phyloP scores from a whole-genome alignment of 129 eudicot species.

The Artemisia argyi region DNA sequence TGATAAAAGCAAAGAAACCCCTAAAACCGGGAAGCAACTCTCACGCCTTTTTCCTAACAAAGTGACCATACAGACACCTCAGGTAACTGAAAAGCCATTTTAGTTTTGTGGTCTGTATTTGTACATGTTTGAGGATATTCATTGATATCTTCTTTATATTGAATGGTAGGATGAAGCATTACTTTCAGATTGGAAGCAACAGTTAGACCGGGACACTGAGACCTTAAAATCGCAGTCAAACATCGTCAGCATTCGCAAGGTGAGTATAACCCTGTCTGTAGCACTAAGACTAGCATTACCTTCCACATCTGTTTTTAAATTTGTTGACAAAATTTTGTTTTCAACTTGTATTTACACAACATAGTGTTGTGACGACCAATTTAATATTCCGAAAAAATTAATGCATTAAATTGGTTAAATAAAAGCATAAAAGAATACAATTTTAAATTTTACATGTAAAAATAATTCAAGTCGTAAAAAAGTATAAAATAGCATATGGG shows the following conservation, averaged over 20 bases:
- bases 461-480: too few relatives aligned
- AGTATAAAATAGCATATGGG: too few relatives aligned
- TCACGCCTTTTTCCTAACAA: conserved; percentile 83
- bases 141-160: background rate
- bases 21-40: conserved; percentile 83
- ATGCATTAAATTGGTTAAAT: too few relatives aligned
- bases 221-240: conserved; percentile 79
- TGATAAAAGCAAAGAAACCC: conserved; percentile 82
- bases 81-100: conserved; percentile 44
- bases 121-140: conserved; percentile 11
- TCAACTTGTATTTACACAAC: too few relatives aligned
- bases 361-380: too few relatives aligned
- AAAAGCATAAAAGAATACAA: too few relatives aligned
- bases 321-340: background rate
- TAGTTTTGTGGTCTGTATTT: background rate
- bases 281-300: background rate
- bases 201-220: conserved; percentile 79
- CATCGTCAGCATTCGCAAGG: conserved; percentile 61
- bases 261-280: conserved; percentile 27
- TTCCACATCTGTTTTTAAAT: too few relatives aligned
- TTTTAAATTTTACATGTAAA: too few relatives aligned
- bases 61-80: conserved; percentile 86
- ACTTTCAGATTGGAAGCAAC: conserved; percentile 81
- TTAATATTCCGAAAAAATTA: too few relatives aligned
- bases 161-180: conserved; percentile 64